A percentile compares a stretch with the other conserved stretches of the same genome.
These are phyloP conservation scores for Cladophialophora bantiana DNA, from an alignment of 2,329 filamentous ascomycete genomes.

Conservation along the genomic window DNA sequence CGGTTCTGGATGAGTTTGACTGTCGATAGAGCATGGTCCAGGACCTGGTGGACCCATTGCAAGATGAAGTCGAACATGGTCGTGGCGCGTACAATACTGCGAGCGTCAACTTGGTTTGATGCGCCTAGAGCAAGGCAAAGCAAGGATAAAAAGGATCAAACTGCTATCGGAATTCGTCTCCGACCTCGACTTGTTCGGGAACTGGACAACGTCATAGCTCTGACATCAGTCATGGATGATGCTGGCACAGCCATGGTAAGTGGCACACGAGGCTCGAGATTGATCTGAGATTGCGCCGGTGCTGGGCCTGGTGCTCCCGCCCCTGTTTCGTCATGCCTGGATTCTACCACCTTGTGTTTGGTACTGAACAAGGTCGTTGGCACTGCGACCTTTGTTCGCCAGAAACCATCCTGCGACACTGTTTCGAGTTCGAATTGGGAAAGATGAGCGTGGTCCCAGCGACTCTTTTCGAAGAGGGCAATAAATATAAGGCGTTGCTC, in stretches of 20 bases:
- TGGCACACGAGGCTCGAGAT: not conserved
- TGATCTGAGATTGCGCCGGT: not conserved
- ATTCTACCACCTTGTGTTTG: not conserved
- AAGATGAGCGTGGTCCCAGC: too few species aligned
- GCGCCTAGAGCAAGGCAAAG: not conserved
- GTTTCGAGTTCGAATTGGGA: too few species aligned
- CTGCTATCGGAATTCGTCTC: not conserved
- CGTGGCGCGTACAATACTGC: not conserved
- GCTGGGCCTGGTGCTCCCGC: not conserved
- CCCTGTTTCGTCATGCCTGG: not conserved
- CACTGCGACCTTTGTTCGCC: not conserved
- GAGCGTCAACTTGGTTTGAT: not conserved
- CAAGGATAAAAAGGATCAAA: not conserved
- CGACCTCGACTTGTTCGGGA: not conserved
- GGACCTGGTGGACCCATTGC: not conserved
- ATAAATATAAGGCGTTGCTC: not conserved
- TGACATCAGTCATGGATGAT: not conserved
- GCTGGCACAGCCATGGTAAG: not conserved
- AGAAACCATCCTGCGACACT: not conserved
- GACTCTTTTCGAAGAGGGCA: not conserved
- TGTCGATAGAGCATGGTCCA: conserved; percentile 4
- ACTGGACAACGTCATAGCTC: not conserved
- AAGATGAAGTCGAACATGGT: conserved; percentile 3
- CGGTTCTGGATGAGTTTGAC: conserved; percentile 42
- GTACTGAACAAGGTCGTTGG: not conserved